phyloP scores from a whole-genome alignment of 176 grass and related monocot species.

The Phyllostachys edulis region DNA sequence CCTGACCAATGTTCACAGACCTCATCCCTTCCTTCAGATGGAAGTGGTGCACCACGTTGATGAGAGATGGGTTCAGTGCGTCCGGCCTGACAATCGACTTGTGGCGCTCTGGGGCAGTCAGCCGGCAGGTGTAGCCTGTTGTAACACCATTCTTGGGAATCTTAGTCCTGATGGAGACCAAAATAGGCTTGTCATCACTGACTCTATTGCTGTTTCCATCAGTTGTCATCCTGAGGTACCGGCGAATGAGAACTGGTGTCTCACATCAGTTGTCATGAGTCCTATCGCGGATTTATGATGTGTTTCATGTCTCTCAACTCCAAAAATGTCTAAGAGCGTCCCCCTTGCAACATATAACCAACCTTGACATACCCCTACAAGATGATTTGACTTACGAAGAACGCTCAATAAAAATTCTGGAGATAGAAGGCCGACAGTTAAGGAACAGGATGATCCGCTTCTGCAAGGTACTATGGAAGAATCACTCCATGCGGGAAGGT shows the following conservation, averaged over 20 bases:
- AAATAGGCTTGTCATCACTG: slow-evolving; percentile 44
- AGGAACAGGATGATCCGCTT: too few species aligned
- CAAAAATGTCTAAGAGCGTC: too few species aligned
- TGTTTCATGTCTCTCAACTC: too few species aligned
- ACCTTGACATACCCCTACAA: too few species aligned
- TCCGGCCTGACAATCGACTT: slow-evolving; percentile 87
- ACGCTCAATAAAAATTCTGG: too few species aligned
- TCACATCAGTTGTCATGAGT: too few species aligned
- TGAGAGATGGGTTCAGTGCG: slow-evolving; percentile 68
- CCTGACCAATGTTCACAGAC: slow-evolving; percentile 78
- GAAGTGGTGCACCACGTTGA: slow-evolving; percentile 98
- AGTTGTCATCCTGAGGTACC: slow-evolving; percentile 46
- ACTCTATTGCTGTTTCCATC: slow-evolving; percentile 4
- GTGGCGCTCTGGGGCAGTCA: slow-evolving; percentile 73
- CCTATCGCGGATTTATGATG: too few species aligned
- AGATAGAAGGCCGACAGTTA: too few species aligned
- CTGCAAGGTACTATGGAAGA: too few species aligned
- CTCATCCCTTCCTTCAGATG: slow-evolving; percentile 81
- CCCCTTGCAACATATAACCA: too few species aligned
- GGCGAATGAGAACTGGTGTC: slow-evolving; percentile 62
- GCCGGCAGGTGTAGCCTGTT: slow-evolving; percentile 69
- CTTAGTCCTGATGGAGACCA: slow-evolving; percentile 71
- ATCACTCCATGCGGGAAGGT: too few species aligned
- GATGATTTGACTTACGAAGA: too few species aligned
- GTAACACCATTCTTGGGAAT: slow-evolving; percentile 64